Conservation (phyloP, 495 filamentous ascomycete genomes). For the Penicillium parvum region DNA sequence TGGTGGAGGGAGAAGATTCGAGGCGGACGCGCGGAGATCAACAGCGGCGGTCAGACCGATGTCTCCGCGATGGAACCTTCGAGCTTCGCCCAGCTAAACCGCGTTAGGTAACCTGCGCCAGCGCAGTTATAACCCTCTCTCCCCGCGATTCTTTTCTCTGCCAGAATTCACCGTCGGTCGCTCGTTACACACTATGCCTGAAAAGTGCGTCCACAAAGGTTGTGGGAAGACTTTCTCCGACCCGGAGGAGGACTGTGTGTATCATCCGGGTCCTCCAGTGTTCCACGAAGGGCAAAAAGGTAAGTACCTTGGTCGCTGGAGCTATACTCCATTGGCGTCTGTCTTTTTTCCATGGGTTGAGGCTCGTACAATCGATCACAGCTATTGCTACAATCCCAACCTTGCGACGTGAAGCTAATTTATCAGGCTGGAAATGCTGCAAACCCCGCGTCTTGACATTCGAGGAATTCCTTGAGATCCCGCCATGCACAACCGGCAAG, state of each 20-base stretch:
- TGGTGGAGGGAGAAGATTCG: background rate
- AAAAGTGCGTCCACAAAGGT: conserved; percentile 94
- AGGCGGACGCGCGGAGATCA: background rate
- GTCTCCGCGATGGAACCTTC: conserved; percentile 43
- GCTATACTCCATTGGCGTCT: conserved; percentile 7
- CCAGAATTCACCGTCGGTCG: too few relatives aligned
- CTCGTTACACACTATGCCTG: conserved; percentile 54
- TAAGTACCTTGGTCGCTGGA: conserved; percentile 48
- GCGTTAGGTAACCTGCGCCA: conserved; percentile 21
- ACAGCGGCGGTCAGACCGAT: conserved; percentile 11
- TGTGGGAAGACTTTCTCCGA: conserved; percentile 88
- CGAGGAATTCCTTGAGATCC: conserved; percentile 93
- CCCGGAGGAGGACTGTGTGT: conserved; percentile 77
- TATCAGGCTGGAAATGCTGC: conserved; percentile 96
- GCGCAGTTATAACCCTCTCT: background rate
- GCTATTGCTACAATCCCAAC: background rate
- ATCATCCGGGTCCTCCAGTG: conserved; percentile 89
- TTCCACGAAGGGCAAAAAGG: conserved; percentile 99
- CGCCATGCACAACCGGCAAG: conserved; percentile 89
- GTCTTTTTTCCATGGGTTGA: background rate
- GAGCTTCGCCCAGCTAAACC: conserved; percentile 43
- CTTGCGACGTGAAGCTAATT: conserved; percentile 5
- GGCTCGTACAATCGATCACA: background rate
- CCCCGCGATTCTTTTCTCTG: background rate
- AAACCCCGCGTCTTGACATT: conserved; percentile 97